Conservation (phyloP, 176 grass and related monocot species). For the Alopecurus myosuroides region DNA sequence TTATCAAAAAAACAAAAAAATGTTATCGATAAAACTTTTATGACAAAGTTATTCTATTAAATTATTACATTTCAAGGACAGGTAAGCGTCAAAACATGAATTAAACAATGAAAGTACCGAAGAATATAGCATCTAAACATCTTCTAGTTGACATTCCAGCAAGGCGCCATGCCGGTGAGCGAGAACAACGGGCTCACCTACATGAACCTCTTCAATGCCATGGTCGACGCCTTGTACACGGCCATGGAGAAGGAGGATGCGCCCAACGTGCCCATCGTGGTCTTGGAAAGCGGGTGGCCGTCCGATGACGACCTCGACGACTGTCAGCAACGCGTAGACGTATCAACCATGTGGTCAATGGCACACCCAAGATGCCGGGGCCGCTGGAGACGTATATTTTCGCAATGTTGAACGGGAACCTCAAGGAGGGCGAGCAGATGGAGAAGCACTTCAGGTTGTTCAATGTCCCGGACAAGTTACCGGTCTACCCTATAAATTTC, state of each 20-base stretch:
- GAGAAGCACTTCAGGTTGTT: constrained; percentile 77
- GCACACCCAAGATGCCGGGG: constrained; percentile 53
- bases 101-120: too few species aligned
- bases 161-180: background rate
- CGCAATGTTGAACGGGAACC: constrained; percentile 94
- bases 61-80: too few species aligned
- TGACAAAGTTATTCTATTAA: too few species aligned
- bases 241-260: constrained; percentile 70
- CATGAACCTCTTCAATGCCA: constrained; percentile 47
- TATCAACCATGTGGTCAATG: constrained; percentile 43
- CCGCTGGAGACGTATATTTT: constrained; percentile 71
- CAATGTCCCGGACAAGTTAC: background rate
- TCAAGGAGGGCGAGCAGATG: constrained; percentile 64
- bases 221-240: constrained; percentile 26
- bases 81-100: too few species aligned
- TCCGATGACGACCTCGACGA: constrained; percentile 58
- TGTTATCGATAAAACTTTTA: too few species aligned
- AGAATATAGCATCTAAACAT: too few species aligned
- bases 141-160: constrained; percentile 7
- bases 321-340: constrained; percentile 50
- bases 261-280: constrained; percentile 44
- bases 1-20: too few species aligned
- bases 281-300: constrained; percentile 89
- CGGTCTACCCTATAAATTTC: background rate
- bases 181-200: constrained; percentile 18